These are phyloP conservation scores for Myrica gale DNA, from an alignment of 306 rosid genomes.

Conservation along the genomic window DNA sequence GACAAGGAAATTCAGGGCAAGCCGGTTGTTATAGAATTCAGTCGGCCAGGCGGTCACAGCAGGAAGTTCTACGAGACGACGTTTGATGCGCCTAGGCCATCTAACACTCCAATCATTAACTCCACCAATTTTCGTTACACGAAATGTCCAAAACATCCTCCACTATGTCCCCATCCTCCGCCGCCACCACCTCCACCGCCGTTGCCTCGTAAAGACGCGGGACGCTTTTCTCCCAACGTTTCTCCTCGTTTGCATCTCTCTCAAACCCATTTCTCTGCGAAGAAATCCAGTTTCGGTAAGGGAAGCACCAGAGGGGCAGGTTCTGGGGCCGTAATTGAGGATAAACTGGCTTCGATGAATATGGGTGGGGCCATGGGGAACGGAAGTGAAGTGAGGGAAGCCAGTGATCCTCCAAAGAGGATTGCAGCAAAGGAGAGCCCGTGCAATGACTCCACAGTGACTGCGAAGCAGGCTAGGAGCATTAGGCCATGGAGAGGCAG, in stretches of 20 bases:
- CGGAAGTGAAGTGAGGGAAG: constrained; percentile 32
- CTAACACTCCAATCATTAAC: neutral
- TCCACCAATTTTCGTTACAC: constrained; percentile 14
- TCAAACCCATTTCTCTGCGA: constrained; percentile 19
- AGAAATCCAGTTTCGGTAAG: constrained; percentile 20
- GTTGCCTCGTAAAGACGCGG: constrained; percentile 18
- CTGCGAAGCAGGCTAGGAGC: constrained; percentile 27
- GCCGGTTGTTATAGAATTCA: constrained; percentile 54
- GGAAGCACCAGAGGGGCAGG: constrained; percentile 7
- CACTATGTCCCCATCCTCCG: constrained; percentile 20
- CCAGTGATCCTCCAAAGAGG: constrained; percentile 16
- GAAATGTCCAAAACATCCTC: constrained; percentile 16
- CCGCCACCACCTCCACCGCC: constrained; percentile 5
- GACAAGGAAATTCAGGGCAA: constrained; percentile 68
- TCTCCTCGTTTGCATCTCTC: constrained; percentile 26
- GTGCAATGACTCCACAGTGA: neutral
- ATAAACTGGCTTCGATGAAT: constrained; percentile 31
- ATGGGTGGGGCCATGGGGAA: constrained; percentile 22
- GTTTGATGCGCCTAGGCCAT: neutral
- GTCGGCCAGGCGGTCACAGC: constrained; percentile 63
- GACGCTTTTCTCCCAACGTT: constrained; percentile 18
- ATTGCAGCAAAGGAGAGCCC: constrained; percentile 21
- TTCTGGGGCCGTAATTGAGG: constrained; percentile 21
- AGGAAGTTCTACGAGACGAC: constrained; percentile 38
- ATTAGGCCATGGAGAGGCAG: constrained; percentile 56